These are phyloP conservation scores for Serpula lacrymans DNA, from an alignment of 768 basidiomycete genomes.

Conservation along the genomic window DNA sequence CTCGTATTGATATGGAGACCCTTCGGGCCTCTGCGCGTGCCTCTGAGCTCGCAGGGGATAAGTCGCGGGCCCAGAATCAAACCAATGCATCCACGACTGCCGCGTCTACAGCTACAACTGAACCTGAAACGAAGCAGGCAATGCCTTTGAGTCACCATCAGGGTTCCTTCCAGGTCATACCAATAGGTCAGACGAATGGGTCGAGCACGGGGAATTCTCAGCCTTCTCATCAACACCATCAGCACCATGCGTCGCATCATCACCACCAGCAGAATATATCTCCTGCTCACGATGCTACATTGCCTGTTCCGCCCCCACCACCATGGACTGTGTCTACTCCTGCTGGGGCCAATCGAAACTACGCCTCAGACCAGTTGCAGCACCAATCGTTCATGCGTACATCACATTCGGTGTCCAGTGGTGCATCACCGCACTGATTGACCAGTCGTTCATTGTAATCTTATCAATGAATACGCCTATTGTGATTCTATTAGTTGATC, in stretches of 20 bases:
- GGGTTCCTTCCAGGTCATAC: constrained; percentile 54
- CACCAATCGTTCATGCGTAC: constrained; percentile 49
- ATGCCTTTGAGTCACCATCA: no score
- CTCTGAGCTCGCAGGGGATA: constrained; percentile 42
- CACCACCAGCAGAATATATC: constrained; percentile 14
- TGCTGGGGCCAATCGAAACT: constrained; percentile 19
- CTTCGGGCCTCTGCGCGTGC: constrained; percentile 70
- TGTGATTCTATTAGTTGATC: no score
- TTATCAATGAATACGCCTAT: no score
- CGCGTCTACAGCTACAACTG: background rate
- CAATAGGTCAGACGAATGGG: background rate
- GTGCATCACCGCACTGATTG: constrained; percentile 29
- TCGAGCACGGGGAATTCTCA: no score
- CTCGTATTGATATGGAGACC: constrained; percentile 71
- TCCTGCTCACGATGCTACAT: constrained; percentile 5
- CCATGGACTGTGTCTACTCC: constrained; percentile 14
- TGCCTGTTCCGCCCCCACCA: constrained; percentile 16
- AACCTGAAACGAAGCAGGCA: background rate
- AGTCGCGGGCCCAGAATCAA: constrained; percentile 22
- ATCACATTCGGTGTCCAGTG: constrained; percentile 39
- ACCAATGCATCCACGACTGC: constrained; percentile 10
- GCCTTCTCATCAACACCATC: constrained; percentile 3
- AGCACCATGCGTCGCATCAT: constrained; percentile 13
- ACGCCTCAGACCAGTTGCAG: constrained; percentile 28
- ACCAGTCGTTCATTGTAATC: no score